Conservation (phyloP, 2,329 filamentous ascomycete genomes). For the Cordyceps cateniannulata region DNA sequence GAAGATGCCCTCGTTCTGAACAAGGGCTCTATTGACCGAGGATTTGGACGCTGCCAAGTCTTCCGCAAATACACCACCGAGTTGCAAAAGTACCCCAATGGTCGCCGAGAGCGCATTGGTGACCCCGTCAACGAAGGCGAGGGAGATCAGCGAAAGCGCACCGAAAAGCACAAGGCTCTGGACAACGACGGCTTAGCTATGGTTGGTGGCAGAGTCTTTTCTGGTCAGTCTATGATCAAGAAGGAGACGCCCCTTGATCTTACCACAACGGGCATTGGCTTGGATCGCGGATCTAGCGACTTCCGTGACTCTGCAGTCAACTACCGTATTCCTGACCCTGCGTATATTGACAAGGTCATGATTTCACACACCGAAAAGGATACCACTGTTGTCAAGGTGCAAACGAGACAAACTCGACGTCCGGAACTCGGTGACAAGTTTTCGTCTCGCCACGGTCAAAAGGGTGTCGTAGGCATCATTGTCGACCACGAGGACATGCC, state of each 20-base stretch:
- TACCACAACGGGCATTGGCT: conserved; percentile 62
- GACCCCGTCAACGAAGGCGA: conserved; percentile 50
- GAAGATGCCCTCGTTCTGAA: conserved; percentile 96
- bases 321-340: conserved; percentile 77
- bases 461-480: conserved; percentile 95
- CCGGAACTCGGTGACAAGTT: conserved; percentile 98
- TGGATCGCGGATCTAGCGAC: conserved; percentile 56
- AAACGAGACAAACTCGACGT: conserved; percentile 89
- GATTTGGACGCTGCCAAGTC: conserved; percentile 96
- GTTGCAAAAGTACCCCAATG: conserved; percentile 84
- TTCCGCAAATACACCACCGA: conserved; percentile 88
- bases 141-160: conserved; percentile 52
- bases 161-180: conserved; percentile 65
- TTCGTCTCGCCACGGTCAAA: conserved; percentile 95
- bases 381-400: conserved; percentile 81
- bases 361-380: conserved; percentile 84
- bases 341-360: conserved; percentile 95
- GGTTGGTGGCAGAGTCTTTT: conserved; percentile 72
- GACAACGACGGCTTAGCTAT: conserved; percentile 84
- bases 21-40: conserved; percentile 90
- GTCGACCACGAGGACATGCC: conserved; percentile 96
- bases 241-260: conserved; percentile 81
- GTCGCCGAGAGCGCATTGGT: conserved; percentile 61
- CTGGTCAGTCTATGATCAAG: conserved; percentile 82
- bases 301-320: conserved; percentile 64